Evolutionary conservation across 345 rosid species (phyloP).

Genomic region (Aethionema arabicum): DNA sequence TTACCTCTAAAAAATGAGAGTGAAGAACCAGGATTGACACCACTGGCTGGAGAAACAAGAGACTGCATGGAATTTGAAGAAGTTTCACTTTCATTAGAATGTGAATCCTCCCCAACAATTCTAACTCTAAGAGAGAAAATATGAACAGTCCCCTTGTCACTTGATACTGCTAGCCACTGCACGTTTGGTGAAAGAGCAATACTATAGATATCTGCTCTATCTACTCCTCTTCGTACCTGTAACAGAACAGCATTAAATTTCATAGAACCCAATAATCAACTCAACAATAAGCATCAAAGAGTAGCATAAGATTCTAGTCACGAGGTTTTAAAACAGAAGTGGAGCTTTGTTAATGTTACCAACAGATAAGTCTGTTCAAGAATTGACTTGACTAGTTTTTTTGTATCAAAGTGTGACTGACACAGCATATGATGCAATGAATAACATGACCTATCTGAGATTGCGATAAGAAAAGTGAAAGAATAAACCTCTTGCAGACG

Average conservation of each 20-base stretch:
- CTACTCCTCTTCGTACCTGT: constrained; percentile 89
- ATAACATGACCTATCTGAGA: not conserved
- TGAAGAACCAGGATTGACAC: constrained; percentile 81
- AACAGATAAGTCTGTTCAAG: constrained; percentile 1
- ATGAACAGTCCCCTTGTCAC: constrained; percentile 88
- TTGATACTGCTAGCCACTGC: constrained; percentile 90
- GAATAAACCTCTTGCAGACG: constrained; percentile 74
- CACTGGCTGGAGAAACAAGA: constrained; percentile 63
- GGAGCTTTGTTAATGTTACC: not conserved
- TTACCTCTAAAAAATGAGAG: constrained; percentile 87
- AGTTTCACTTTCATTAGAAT: constrained; percentile 47
- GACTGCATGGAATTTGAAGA: constrained; percentile 65
- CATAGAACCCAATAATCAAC: not conserved
- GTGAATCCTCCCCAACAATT: constrained; percentile 66
- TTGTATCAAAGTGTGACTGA: not conserved
- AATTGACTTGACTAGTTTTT: not conserved
- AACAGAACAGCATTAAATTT: constrained; percentile 21
- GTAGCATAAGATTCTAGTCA: not conserved
- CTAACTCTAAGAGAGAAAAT: constrained; percentile 83
- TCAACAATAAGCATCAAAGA: constrained; percentile 3
- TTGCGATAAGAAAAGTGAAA: constrained; percentile 10
- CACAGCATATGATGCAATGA: constrained; percentile 6
- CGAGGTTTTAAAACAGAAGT: not conserved
- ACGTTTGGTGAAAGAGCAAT: constrained; percentile 70
- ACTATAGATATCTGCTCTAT: constrained; percentile 83